Evolutionary conservation across 2,329 filamentous ascomycete species (phyloP), one percentile per base, ranked within the genome.

Genomic region (Cladosporium sp.): DNA sequence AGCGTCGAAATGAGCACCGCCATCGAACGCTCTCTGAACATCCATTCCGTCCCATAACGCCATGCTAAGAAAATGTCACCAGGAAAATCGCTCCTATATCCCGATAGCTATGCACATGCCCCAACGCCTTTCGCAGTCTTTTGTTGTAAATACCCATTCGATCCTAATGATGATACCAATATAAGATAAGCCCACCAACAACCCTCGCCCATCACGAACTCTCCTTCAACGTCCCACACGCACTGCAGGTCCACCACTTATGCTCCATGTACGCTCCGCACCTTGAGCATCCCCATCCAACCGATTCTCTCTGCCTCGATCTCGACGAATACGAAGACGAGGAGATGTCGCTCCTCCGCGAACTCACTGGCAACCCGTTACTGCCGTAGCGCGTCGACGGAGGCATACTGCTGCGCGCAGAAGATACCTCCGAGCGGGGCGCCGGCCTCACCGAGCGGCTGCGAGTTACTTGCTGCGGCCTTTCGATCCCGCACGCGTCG

Each of bases 231-330:
- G 75, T 78, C 59, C 86, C 86, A 73, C 87, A 89, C 12, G 79
- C 78, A 16, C 83, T 82, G 70, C 87, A 89, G 5, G 85, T 88
- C 86, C 86, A 89, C 86, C 86, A 89, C 70, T 86, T 78, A 23
- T 80, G 82, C 73, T 89, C 87, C 85, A 88, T 89, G 67, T 87
- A 89, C 0, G 83, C 82, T 6, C 85, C 84, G 67, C 87, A 89
- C 6, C 78, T 76, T 61, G 79, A 71, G 73, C 87, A 89, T 63
- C 83, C 78, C 87, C 87, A 89, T 1, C 86, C 86, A 23, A 87
- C 71, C 2, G 83, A 81, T 55, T 82, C 77, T 46, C 78, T 79
- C 23, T 77, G 78, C n/a, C 79, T 76, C 1, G 77, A 77, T 4
- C 74, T 74, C 21, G 72, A 72, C 40, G 70, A 69, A 35, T 26